Evolutionary conservation across 305 asterid genomes (phyloP), one percentile per base, ranked within the genome.

Genomic region (Fraxinus platypoda): DNA sequence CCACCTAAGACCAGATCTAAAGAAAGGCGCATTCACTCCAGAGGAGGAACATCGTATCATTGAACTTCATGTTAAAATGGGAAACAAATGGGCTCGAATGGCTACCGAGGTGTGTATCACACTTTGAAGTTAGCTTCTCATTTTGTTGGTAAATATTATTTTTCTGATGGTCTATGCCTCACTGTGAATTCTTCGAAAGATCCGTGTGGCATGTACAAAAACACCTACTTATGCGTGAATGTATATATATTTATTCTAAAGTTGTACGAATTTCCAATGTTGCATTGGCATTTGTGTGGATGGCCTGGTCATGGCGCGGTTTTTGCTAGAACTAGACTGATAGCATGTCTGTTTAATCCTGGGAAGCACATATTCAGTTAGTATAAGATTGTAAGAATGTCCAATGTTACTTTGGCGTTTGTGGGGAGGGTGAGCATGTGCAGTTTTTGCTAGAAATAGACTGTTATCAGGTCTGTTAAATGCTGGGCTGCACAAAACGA

Each of bases 61-160:
- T 77, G 93, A 93, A 86, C 91, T 93, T 64, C 98, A 94, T 71
- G 92, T 93, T 54, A 89, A 91, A 84, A 87, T 94, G 89, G 98
- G 98, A 87, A 94, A 94, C 87, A 94, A 93, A 83, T 94, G 98
- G 98, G 94, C 97, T 19, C 88, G 90, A 80, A 94, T 94, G 92
- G 98, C 97, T 62, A 87, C 92, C 87, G 97, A 94, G 97, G 98
- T 94, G 68, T 66, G 89, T 80, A 17, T 84, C 68, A 43, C 13
- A 57, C 15, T 77, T 62, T 75, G 84, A 64, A 6, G 64, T 43
- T 75, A 13, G 62, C 76, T 75, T 37, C 82, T 64, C 75, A 25
- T 71, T 71, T 76, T 4, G 80, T 28, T 30, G 8, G 62, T 52
- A 17, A 52, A 17, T 52, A 17, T 4, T 52, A 17, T 15, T 17